Conservation (phyloP, 2,329 filamentous ascomycete genomes). For the Colletotrichum phormii region DNA sequence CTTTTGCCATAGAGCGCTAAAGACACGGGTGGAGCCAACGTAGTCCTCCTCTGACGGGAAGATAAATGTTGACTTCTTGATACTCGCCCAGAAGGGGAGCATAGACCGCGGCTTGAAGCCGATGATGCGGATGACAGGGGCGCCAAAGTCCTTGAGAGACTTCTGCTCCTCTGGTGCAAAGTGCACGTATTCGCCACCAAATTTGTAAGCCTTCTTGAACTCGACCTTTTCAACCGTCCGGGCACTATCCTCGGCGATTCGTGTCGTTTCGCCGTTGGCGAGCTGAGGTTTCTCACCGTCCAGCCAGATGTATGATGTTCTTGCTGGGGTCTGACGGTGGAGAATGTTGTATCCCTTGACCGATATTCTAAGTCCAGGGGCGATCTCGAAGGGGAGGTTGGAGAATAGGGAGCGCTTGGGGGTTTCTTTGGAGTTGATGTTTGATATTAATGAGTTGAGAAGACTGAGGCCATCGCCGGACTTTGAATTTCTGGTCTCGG, state of each 20-base stretch:
- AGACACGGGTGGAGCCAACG: constrained; percentile 91
- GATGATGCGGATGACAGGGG: constrained; percentile 86
- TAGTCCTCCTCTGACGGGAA: constrained; percentile 93
- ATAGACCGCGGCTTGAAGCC: constrained; percentile 88
- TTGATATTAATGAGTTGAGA: constrained; percentile 83
- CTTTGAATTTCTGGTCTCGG: constrained; percentile 70
- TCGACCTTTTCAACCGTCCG: constrained; percentile 83
- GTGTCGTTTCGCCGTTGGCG: constrained; percentile 77
- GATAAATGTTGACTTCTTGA: constrained; percentile 89
- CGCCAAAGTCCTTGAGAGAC: constrained; percentile 81
- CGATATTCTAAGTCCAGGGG: constrained; percentile 85
- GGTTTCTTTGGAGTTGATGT: constrained; percentile 90
- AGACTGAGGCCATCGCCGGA: constrained; percentile 82
- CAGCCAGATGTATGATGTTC: constrained; percentile 89
- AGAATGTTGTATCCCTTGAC: constrained; percentile 94
- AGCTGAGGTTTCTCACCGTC: constrained; percentile 89
- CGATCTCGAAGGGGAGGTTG: constrained; percentile 87
- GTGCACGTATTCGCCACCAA: constrained; percentile 88
- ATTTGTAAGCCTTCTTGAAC: constrained; percentile 93
- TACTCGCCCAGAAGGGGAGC: constrained; percentile 85
- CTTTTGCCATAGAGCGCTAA: constrained; percentile 90
- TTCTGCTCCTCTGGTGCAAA: constrained; percentile 89
- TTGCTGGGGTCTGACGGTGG: constrained; percentile 83
- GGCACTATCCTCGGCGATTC: constrained; percentile 81
- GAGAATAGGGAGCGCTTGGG: constrained; percentile 89